Evolutionary conservation across 352 stramenopile species (phyloP).

Genomic region (Phytophthora boehmeriae): DNA sequence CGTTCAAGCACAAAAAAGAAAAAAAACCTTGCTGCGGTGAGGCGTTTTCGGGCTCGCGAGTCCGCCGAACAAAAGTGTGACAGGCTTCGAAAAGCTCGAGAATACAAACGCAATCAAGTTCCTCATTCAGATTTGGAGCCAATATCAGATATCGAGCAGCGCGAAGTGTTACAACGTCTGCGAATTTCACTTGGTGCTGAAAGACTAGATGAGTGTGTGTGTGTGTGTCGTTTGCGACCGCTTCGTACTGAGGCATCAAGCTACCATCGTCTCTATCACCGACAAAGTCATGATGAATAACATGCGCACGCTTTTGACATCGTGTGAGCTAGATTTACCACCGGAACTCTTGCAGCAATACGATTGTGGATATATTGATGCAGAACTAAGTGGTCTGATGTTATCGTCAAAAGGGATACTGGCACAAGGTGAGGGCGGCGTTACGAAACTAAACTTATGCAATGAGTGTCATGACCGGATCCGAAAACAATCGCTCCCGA

Average conservation of each 20-base stretch:
- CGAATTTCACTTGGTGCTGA: conserved; percentile 1
- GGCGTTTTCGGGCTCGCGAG: neutral
- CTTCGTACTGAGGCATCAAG: neutral
- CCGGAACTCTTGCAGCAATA: neutral
- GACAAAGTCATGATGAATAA: neutral
- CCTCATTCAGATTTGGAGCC: neutral
- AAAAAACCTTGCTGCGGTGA: neutral
- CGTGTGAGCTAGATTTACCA: neutral
- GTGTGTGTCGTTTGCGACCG: conserved; percentile 7
- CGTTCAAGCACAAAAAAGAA: neutral
- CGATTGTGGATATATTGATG: conserved; percentile 1
- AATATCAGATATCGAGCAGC: neutral
- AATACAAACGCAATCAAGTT: conserved; percentile 2
- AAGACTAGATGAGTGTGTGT: conserved; percentile 6
- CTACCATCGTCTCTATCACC: neutral
- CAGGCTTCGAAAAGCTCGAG: neutral
- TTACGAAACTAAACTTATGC: neutral
- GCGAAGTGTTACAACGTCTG: neutral
- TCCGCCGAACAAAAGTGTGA: neutral
- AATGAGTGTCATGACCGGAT: neutral
- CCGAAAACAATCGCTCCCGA: too few species aligned
- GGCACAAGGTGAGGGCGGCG: too few species aligned
- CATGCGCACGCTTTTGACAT: neutral
- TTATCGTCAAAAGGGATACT: conserved; percentile 4
- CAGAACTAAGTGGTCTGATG: neutral